phyloP scores from a whole-genome alignment of 345 rosid genomes.

The Eucalyptus lansdowneana region DNA sequence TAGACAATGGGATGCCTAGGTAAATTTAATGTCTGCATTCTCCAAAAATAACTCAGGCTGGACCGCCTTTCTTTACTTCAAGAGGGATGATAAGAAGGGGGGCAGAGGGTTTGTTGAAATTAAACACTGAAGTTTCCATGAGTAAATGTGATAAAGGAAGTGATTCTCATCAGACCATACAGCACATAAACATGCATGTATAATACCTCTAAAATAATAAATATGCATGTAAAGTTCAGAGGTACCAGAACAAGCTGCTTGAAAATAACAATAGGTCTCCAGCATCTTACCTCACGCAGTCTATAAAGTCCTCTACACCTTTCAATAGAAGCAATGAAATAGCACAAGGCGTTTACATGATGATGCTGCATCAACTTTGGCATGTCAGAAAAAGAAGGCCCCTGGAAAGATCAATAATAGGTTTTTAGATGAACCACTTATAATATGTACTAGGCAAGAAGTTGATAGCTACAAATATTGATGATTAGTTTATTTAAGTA shows the following conservation, averaged over 20 bases:
- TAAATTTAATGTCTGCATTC: background rate
- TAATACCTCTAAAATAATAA: background rate
- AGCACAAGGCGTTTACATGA: constrained; percentile 40
- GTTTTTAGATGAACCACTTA: background rate
- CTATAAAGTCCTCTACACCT: no score
- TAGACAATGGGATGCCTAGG: background rate
- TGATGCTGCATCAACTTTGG: constrained; percentile 31
- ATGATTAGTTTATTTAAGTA: background rate
- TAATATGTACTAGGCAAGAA: background rate
- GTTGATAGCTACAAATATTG: background rate
- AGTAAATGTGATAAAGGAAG: background rate
- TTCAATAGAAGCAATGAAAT: constrained; percentile 6
- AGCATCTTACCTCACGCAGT: no score
- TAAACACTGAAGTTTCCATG: background rate
- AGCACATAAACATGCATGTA: background rate
- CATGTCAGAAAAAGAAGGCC: constrained; percentile 36
- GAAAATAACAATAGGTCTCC: background rate
- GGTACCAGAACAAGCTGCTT: background rate
- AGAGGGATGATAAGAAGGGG: background rate
- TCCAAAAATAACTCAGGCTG: background rate
- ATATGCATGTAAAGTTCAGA: background rate
- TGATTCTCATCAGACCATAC: background rate
- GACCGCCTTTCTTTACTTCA: background rate
- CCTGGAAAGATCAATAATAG: constrained; percentile 32
- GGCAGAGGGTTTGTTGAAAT: background rate